Evolutionary conservation across 1,284 basidiomycete species (phyloP).

Genomic region (Vanrija humicola): DNA sequence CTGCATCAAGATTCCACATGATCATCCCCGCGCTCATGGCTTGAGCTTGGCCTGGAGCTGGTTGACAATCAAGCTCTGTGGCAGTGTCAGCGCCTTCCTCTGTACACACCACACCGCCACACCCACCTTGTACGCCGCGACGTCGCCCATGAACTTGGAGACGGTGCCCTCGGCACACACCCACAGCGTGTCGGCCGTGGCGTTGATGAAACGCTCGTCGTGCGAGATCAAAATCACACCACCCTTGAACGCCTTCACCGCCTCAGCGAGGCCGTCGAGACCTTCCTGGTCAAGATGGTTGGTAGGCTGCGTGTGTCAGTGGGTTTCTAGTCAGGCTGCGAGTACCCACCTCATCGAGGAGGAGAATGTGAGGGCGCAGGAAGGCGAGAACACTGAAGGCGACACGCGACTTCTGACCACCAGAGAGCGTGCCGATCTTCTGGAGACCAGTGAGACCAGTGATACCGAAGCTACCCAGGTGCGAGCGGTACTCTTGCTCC

Average conservation of each 20-base stretch:
- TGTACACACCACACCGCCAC: too few species aligned
- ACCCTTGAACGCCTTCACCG: constrained; percentile 87
- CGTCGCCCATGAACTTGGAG: constrained; percentile 81
- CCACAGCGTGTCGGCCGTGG: constrained; percentile 51
- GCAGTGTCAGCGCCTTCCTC: too few species aligned
- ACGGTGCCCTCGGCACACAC: constrained; percentile 85
- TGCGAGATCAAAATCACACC: constrained; percentile 80
- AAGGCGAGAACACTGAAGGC: constrained; percentile 90
- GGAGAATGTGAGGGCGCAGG: constrained; percentile 78
- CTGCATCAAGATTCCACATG: too few species aligned
- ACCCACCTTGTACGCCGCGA: constrained; percentile 71
- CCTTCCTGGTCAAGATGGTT: constrained; percentile 95
- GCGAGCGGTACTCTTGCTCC: constrained; percentile 92
- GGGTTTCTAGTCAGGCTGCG: too few species aligned
- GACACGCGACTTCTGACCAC: constrained; percentile 95
- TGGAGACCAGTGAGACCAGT: constrained; percentile 83
- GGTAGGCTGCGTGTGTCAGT: constrained; percentile 59
- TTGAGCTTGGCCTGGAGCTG: constrained; percentile 7
- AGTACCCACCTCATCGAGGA: constrained; percentile 65
- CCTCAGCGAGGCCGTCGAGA: constrained; percentile 90
- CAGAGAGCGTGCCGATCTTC: constrained; percentile 57
- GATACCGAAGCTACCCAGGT: constrained; percentile 98
- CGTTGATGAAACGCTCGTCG: constrained; percentile 89
- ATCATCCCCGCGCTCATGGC: not conserved
- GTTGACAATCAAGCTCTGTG: constrained; percentile 52